Percentiles rank a stretch among this genome's conserved stretches.
phyloP scores from a whole-genome alignment of 2,329 filamentous ascomycete genomes.

The Penicillium corylophilum region DNA sequence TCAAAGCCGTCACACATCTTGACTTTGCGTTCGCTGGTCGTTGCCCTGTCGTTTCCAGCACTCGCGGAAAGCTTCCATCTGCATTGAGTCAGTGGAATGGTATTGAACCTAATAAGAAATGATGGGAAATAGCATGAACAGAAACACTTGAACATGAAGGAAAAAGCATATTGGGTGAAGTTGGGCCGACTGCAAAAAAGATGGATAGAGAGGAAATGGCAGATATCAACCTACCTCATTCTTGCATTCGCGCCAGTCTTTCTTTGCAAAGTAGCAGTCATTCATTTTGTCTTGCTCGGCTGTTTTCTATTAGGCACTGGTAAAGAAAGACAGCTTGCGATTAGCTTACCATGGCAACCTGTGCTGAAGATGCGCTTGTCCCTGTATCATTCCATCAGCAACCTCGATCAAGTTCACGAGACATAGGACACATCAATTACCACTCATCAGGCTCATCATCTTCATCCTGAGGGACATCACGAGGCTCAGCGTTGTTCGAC shows the following conservation, averaged over 20 bases:
- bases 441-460: conserved; percentile 97
- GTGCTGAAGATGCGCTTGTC: conserved; percentile 98
- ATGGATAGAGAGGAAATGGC: not conserved
- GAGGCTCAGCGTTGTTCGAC: conserved; percentile 57
- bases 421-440: conserved; percentile 52
- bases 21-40: conserved; percentile 74
- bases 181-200: not conserved
- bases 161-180: not conserved
- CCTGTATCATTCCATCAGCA: conserved; percentile 54
- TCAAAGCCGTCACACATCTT: conserved; percentile 55
- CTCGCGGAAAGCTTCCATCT: conserved; percentile 87
- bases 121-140: not conserved
- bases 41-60: conserved; percentile 94
- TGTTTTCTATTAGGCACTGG: conserved; percentile 39
- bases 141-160: not conserved
- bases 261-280: conserved; percentile 93
- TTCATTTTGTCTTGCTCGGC: conserved; percentile 88
- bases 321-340: not conserved
- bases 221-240: conserved; percentile 66
- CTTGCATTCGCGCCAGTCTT: conserved; percentile 89
- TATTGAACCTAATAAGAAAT: not conserved
- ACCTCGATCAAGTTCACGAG: conserved; percentile 8
- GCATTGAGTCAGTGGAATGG: conserved; percentile 2
- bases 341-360: conserved; percentile 73
- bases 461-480: conserved; percentile 55